phyloP scores from a whole-genome alignment of 1,139 yeast genomes.

The Taphrina populina region DNA sequence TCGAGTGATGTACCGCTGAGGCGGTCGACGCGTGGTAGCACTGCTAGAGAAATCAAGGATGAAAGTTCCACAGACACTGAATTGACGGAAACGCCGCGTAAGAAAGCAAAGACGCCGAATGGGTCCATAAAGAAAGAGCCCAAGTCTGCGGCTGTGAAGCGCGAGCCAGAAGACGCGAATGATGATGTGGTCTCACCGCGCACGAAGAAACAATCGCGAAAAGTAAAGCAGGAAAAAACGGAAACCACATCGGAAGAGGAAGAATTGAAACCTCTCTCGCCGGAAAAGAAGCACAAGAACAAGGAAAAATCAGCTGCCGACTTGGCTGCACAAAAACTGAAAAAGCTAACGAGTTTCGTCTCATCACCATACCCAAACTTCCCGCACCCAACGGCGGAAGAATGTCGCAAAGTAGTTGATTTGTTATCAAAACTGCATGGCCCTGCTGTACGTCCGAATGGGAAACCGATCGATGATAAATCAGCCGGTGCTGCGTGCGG shows the following conservation, averaged over 20 bases:
- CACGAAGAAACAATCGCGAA: conserved; percentile 1
- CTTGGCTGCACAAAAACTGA: conserved; percentile 23
- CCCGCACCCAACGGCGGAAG: conserved; percentile 25
- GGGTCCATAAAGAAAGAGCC: background rate
- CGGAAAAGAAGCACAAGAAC: conserved; percentile 6
- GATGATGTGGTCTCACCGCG: too few relatives aligned
- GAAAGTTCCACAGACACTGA: conserved; percentile 15
- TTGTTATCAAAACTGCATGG: conserved; percentile 22
- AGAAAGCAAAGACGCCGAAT: background rate
- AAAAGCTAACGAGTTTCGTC: conserved; percentile 24
- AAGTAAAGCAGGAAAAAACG: conserved; percentile 13
- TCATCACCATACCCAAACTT: conserved; percentile 27
- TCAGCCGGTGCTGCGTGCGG: conserved; percentile 33
- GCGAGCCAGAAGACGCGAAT: too few relatives aligned
- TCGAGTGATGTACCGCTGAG: background rate
- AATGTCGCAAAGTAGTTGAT: conserved; percentile 23
- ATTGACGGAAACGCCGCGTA: background rate
- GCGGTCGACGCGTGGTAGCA: conserved; percentile 7
- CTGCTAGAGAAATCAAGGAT: too few relatives aligned
- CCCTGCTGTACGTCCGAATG: conserved; percentile 15
- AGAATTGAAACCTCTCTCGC: background rate
- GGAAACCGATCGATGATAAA: conserved; percentile 16
- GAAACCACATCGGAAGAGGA: conserved; percentile 1
- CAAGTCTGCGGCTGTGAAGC: too few relatives aligned
- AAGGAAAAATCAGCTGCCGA: conserved; percentile 11